Evolutionary conservation across 257 asterid genomes (phyloP).

Genomic region (Capsicum pubescens): DNA sequence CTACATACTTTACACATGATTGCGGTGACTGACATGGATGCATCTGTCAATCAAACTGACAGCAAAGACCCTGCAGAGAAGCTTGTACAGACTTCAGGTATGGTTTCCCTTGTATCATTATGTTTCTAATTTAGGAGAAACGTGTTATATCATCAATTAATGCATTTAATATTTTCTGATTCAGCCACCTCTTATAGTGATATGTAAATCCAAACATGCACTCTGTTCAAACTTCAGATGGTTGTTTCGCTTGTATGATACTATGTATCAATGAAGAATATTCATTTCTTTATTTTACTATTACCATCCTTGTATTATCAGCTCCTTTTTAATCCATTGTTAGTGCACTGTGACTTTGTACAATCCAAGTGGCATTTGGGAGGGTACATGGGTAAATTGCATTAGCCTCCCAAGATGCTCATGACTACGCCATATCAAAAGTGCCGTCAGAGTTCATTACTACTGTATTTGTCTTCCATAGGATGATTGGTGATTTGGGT

Average conservation of each 20-base stretch:
- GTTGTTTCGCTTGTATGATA: neutral
- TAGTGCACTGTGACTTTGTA: neutral
- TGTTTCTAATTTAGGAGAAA: neutral
- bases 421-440: neutral
- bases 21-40: conserved; percentile 52
- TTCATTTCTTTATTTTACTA: conserved; percentile 13
- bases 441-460: neutral
- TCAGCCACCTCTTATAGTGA: neutral
- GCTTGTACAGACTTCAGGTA: conserved; percentile 61
- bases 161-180: conserved; percentile 14
- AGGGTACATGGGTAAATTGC: neutral
- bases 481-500: conserved; percentile 3
- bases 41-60: conserved; percentile 49
- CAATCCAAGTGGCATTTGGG: neutral
- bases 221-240: neutral
- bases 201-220: conserved; percentile 4
- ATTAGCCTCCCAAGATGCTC: neutral
- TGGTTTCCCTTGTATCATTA: conserved; percentile 7
- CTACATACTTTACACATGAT: conserved; percentile 65
- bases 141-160: neutral
- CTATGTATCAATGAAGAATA: neutral
- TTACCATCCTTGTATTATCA: neutral
- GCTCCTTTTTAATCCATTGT: neutral
- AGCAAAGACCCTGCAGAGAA: conserved; percentile 46
- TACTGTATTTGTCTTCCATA: conserved; percentile 11